These are phyloP conservation scores for Rhodomyrtus psidioides DNA, from an alignment of 441 rosid genomes.

Conservation along the genomic window DNA sequence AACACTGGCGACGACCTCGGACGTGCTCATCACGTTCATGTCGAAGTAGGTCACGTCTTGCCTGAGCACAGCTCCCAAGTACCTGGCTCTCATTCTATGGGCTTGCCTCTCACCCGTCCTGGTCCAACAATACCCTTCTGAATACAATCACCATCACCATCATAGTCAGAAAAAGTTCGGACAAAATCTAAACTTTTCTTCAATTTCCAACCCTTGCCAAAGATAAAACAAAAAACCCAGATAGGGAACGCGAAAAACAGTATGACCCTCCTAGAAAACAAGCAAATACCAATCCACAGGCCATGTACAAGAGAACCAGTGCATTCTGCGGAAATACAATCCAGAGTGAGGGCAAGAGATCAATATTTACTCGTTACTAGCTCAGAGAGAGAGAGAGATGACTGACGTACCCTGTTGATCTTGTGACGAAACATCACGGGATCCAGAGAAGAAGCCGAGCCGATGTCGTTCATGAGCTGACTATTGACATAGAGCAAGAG, in stretches of 20 bases:
- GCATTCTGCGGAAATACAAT: neutral
- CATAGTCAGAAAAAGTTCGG: neutral
- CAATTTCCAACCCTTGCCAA: neutral
- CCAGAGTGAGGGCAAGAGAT: neutral
- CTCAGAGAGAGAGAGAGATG: neutral
- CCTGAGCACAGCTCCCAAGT: constrained; percentile 13
- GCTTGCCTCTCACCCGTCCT: constrained; percentile 87
- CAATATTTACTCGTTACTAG: neutral
- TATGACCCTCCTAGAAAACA: neutral
- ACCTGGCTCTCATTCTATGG: constrained; percentile 63
- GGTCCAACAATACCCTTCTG: constrained; percentile 84
- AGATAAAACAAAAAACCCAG: neutral
- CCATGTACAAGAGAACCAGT: neutral
- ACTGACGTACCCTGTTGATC: neutral
- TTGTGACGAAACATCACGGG: neutral
- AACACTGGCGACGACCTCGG: neutral
- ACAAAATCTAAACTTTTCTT: neutral
- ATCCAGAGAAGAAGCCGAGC: neutral
- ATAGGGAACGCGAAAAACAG: neutral
- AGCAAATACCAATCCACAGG: neutral
- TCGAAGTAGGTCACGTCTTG: neutral
- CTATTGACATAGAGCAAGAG: neutral
- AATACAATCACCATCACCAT: neutral
- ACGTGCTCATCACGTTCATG: constrained; percentile 61
- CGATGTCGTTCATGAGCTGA: neutral